Base-by-base conservation (phyloP, 257 asterid genomes). In the Capsicum baccatum region DNA sequence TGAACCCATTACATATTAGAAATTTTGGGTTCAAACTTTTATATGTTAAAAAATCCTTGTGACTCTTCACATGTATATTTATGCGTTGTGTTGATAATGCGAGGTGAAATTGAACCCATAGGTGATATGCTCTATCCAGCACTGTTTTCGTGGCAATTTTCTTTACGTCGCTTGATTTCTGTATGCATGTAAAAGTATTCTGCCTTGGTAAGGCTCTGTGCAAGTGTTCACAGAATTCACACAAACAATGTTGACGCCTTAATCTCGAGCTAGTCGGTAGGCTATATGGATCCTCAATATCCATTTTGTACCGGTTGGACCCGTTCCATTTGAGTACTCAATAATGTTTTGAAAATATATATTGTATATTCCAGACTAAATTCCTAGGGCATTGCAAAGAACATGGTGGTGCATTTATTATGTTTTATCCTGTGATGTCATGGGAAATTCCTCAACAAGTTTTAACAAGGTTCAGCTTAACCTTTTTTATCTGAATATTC, bases 401-500 rank as follows among this genome's bases (percentile, higher is more conserved):
- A 74, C 8, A 48, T 0, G 60, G 26, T 74, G 60, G 1, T 71
- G 79, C 11, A 50, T 19, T 50, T 74, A 1, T 74, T 50, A 33
- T 54, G 50, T 21, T 54, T 76, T 26, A 0, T 76, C 64, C 6
- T 44, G 16, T 70, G 7, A 73, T 73, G 60, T 19, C 62, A 14
- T 76, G 64, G 48, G 48, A 21, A 42, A 76, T 26, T 26, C 0
- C 14, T 8, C 62, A 54, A 76, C 63, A 3, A 26, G 48, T 76
- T 33, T 15, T 54, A 76, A 54, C 12, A 0, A 14, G 0, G 48
- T 52, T 58, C 60, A 78, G 82, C 14, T 78, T 26, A 78, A 16
- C 64, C 44, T 21, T 78, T 78, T 48, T 78, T 0, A 54, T 78
- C 82, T 54, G 50, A 78, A 78, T 78, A 54, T 78, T 78, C 33